phyloP scores from a whole-genome alignment of 441 rosid species.

The Francoa sonchifolia region DNA sequence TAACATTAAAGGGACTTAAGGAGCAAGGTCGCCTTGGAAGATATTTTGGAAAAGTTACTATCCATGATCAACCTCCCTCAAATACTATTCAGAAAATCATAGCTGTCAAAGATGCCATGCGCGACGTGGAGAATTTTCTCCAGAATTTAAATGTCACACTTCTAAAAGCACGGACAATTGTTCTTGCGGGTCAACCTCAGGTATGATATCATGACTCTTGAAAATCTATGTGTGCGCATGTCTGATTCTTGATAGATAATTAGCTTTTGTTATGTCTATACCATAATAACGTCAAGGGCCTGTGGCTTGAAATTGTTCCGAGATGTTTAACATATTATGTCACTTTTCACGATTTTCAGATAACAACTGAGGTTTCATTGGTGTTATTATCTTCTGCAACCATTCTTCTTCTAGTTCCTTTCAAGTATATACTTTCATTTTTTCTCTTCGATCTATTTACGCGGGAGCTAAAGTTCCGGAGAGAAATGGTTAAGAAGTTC shows the following conservation, averaged over 20 bases:
- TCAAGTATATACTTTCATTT: slow-evolving; percentile 68
- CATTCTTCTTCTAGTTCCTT: slow-evolving; percentile 53
- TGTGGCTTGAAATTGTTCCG: too few species aligned
- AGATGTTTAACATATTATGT: too few species aligned
- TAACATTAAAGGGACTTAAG: slow-evolving; percentile 80
- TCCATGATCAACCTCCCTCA: slow-evolving; percentile 93
- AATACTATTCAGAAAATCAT: slow-evolving; percentile 88
- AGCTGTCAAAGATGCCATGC: slow-evolving; percentile 89
- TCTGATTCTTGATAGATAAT: too few species aligned
- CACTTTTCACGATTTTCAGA: slow-evolving; percentile 28
- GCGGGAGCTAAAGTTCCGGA: slow-evolving; percentile 73
- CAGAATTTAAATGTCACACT: slow-evolving; percentile 82
- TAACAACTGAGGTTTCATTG: slow-evolving; percentile 73
- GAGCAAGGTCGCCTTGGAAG: slow-evolving; percentile 93
- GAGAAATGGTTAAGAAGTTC: slow-evolving; percentile 62
- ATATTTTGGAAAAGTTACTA: slow-evolving; percentile 70
- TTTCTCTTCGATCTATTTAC: slow-evolving; percentile 70
- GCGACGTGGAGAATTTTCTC: slow-evolving; percentile 61
- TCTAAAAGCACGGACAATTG: slow-evolving; percentile 59
- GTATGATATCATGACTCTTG: slow-evolving; percentile 31
- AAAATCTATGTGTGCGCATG: too few species aligned
- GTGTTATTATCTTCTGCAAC: slow-evolving; percentile 47
- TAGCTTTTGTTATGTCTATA: too few species aligned
- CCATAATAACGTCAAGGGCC: too few species aligned
- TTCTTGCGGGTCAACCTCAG: slow-evolving; percentile 93